A percentile compares a stretch with the other conserved stretches of the same genome.
Conservation (phyloP, 129 eudicot genomes). For the Daucus carota region DNA sequence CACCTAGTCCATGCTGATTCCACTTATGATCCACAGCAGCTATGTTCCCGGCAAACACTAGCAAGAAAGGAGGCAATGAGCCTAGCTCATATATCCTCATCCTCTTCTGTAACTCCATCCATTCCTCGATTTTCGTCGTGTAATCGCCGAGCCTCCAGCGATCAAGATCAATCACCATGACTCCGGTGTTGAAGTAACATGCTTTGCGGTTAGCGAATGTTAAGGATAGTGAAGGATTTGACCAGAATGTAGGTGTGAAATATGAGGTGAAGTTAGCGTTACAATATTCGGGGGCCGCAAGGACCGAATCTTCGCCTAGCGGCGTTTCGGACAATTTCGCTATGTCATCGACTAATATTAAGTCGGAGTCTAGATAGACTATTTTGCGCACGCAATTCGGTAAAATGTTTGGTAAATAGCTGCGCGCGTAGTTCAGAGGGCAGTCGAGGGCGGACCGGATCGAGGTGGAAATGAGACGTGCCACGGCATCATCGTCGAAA, state of each 20-base stretch:
- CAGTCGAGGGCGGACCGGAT: constrained; percentile 45
- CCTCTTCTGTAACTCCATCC: constrained; percentile 3
- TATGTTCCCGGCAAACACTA: background rate
- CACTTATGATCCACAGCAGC: background rate
- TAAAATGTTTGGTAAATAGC: constrained; percentile 27
- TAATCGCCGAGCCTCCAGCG: background rate
- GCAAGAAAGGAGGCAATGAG: constrained; percentile 2
- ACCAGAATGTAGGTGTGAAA: constrained; percentile 3
- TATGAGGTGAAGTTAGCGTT: background rate
- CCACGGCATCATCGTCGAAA: constrained; percentile 24
- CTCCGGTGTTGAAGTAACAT: constrained; percentile 4
- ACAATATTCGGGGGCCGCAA: background rate
- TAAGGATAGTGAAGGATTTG: background rate
- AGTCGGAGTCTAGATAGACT: constrained; percentile 42
- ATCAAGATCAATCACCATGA: constrained; percentile 5
- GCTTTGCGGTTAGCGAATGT: background rate
- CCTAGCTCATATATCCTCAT: constrained; percentile 6
- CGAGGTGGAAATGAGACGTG: constrained; percentile 38
- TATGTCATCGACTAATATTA: constrained; percentile 9
- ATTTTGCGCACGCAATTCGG: constrained; percentile 30
- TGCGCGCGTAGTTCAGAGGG: constrained; percentile 44
- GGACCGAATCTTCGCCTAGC: background rate
- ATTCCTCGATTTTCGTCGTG: constrained; percentile 2
- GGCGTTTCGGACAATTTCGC: background rate
- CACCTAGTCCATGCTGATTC: background rate